A percentile compares a stretch with the other conserved stretches of the same genome.
Evolutionary conservation across 352 stramenopile genomes (phyloP).

Genomic region (Phytophthora boehmeriae): DNA sequence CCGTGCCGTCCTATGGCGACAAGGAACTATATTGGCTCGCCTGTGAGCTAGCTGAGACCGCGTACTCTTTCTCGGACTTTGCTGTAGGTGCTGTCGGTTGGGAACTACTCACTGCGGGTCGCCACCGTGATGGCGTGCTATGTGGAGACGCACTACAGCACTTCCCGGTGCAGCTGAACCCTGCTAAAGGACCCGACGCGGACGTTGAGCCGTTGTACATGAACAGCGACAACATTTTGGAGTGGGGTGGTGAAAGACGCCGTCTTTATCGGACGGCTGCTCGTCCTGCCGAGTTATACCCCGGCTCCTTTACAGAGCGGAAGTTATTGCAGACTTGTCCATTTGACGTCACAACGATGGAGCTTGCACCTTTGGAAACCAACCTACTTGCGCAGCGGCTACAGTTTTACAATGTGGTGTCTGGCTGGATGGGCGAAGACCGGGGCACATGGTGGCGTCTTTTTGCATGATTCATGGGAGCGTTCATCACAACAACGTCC

Average conservation of each 20-base stretch:
- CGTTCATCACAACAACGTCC: not conserved
- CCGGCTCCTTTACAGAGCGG: slow-evolving; percentile 41
- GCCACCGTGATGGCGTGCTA: slow-evolving; percentile 31
- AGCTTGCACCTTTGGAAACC: slow-evolving; percentile 23
- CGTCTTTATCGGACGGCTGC: slow-evolving; percentile 37
- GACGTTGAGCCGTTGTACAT: slow-evolving; percentile 48
- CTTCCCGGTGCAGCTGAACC: slow-evolving; percentile 35
- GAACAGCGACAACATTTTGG: slow-evolving; percentile 57
- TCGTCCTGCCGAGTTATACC: slow-evolving; percentile 35
- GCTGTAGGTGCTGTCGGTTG: slow-evolving; percentile 36
- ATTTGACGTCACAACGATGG: slow-evolving; percentile 41
- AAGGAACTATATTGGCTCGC: slow-evolving; percentile 62
- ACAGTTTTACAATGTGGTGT: slow-evolving; percentile 30
- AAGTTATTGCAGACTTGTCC: slow-evolving; percentile 42
- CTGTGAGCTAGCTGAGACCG: slow-evolving; percentile 55
- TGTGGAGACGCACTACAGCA: slow-evolving; percentile 56
- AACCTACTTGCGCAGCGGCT: slow-evolving; percentile 27
- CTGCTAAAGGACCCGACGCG: slow-evolving; percentile 8
- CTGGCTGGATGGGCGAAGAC: slow-evolving; percentile 21
- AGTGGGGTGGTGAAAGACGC: slow-evolving; percentile 24
- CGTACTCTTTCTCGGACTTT: slow-evolving; percentile 50
- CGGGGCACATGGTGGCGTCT: slow-evolving; percentile 6
- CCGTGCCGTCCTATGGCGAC: slow-evolving; percentile 46
- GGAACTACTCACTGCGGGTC: slow-evolving; percentile 17
- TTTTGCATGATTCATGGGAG: slow-evolving; percentile 10